Evolutionary conservation across 345 rosid species (phyloP).

Genomic region (Acer saccharum): DNA sequence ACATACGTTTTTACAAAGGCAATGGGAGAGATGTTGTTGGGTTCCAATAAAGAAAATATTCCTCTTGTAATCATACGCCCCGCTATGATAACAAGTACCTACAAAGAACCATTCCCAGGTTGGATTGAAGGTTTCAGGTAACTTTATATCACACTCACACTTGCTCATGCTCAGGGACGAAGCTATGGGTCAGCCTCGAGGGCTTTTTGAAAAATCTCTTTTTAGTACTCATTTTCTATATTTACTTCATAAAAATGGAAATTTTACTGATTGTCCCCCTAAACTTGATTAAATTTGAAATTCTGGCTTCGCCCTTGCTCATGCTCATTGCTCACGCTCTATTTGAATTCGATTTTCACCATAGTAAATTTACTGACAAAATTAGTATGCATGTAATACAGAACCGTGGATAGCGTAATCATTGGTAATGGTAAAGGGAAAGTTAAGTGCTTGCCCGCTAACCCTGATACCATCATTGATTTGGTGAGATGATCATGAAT

Average conservation of each 20-base stretch:
- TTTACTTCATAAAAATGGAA: too few species aligned
- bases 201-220: too few species aligned
- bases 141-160: neutral
- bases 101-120: constrained; percentile 71
- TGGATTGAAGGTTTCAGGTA: constrained; percentile 82
- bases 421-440: constrained; percentile 53
- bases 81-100: constrained; percentile 70
- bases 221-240: too few species aligned
- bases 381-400: constrained; percentile 21
- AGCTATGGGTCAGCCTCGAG: too few species aligned
- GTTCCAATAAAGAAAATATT: constrained; percentile 36
- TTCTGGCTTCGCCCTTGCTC: neutral
- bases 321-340: neutral
- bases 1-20: constrained; percentile 83
- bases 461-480: constrained; percentile 38
- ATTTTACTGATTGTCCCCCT: too few species aligned
- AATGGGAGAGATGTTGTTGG: constrained; percentile 79
- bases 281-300: too few species aligned
- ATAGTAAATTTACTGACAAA: neutral
- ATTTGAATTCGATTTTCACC: too few species aligned
- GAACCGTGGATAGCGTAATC: constrained; percentile 61
- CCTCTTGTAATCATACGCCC: constrained; percentile 70
- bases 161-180: too few species aligned
- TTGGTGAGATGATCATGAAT: constrained; percentile 44
- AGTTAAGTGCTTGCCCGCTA: constrained; percentile 42